A percentile compares a stretch with the other conserved stretches of the same genome.
These are phyloP conservation scores for Gentiana macrophylla DNA, from an alignment of 257 asterid genomes.

Conservation along the genomic window DNA sequence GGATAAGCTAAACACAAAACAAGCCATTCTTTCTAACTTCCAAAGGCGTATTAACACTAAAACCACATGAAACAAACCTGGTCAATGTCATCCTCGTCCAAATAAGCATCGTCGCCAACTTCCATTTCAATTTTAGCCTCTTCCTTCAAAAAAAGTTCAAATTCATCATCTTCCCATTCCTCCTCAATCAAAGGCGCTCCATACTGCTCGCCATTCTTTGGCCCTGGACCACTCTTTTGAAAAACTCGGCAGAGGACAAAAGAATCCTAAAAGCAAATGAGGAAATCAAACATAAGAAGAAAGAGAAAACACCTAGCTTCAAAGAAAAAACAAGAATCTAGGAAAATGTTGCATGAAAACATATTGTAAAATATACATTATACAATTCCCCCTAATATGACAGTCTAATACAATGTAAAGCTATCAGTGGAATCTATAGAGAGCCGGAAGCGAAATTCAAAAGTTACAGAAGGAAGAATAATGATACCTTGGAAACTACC, in stretches of 20 bases:
- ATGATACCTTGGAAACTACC: too few species aligned
- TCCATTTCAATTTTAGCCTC: conserved; percentile 56
- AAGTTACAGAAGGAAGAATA: not conserved
- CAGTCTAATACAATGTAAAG: not conserved
- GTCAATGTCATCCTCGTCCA: conserved; percentile 70
- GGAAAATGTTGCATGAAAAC: too few species aligned
- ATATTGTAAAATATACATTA: too few species aligned
- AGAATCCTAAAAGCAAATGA: conserved; percentile 42
- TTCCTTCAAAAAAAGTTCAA: conserved; percentile 31
- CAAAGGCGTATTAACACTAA: not conserved
- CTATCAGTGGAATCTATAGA: not conserved
- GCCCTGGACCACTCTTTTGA: conserved; percentile 97
- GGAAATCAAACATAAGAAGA: not conserved
- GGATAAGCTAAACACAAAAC: conserved; percentile 6
- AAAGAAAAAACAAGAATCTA: too few species aligned
- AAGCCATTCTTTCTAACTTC: not conserved
- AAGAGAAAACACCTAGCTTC: conserved; percentile 10
- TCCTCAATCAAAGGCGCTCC: conserved; percentile 93
- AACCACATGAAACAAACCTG: conserved; percentile 40
- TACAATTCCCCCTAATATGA: too few species aligned
- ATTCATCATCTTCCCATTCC: conserved; percentile 79
- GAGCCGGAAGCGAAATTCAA: not conserved
- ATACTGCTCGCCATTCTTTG: conserved; percentile 91
- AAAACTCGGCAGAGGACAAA: conserved; percentile 80
- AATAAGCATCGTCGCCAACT: conserved; percentile 38